A percentile compares a stretch with the other conserved stretches of the same genome.
Evolutionary conservation across 2,329 filamentous ascomycete genomes (phyloP).

Genomic region (Chaetomiaceae sp.): DNA sequence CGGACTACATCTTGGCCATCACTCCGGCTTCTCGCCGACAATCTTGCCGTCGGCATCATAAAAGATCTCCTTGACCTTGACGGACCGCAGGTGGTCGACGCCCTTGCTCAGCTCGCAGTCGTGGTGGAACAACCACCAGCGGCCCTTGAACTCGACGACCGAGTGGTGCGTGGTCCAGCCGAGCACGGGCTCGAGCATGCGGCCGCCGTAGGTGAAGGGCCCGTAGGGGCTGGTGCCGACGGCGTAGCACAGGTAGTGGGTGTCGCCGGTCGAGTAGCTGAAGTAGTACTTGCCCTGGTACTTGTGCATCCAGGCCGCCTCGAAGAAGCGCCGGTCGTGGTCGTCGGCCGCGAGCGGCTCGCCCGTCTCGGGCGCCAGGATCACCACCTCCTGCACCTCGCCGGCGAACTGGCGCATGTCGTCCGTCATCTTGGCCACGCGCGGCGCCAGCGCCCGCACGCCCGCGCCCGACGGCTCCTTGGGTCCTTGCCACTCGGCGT

Average conservation of each 20-base stretch:
- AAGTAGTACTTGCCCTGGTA: slow-evolving; percentile 65
- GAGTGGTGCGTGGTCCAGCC: slow-evolving; percentile 81
- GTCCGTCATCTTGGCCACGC: slow-evolving; percentile 56
- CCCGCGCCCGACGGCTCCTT: slow-evolving; percentile 53
- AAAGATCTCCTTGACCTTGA: slow-evolving; percentile 69
- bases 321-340: slow-evolving; percentile 71
- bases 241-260: slow-evolving; percentile 67
- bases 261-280: slow-evolving; percentile 71
- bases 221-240: slow-evolving; percentile 58
- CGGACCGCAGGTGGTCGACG: slow-evolving; percentile 63
- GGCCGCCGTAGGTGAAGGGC: slow-evolving; percentile 65
- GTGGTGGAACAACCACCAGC: slow-evolving; percentile 72
- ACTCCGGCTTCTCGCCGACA: slow-evolving; percentile 34
- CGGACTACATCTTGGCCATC: not conserved
- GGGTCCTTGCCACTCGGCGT: slow-evolving; percentile 46
- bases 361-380: slow-evolving; percentile 57
- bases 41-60: slow-evolving; percentile 63
- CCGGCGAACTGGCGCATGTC: slow-evolving; percentile 60
- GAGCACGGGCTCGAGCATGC: slow-evolving; percentile 67
- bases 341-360: slow-evolving; percentile 57
- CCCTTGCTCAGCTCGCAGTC: slow-evolving; percentile 64
- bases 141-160: slow-evolving; percentile 65
- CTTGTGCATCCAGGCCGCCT: slow-evolving; percentile 76
- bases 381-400: slow-evolving; percentile 53
- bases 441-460: slow-evolving; percentile 55